A percentile compares a stretch with the other conserved stretches of the same genome.
Evolutionary conservation across 371 early-diverging fungal genomes (phyloP).

Genomic region (Saksenaea oblongispora): DNA sequence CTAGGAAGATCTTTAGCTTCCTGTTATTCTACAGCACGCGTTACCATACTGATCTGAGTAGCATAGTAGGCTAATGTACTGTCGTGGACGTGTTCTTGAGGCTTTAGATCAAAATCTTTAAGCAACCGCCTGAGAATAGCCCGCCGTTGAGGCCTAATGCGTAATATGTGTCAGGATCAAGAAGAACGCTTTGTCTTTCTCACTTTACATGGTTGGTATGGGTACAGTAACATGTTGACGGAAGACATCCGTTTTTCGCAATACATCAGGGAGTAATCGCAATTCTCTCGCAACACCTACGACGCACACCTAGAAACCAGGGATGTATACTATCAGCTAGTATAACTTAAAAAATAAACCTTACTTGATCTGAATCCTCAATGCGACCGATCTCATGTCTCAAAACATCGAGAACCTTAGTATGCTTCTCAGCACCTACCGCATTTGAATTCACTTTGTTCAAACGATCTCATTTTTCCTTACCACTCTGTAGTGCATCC

Average conservation of each 20-base stretch:
- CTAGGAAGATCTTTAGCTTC: conserved; percentile 14
- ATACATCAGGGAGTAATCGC: conserved; percentile 25
- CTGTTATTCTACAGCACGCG: background rate
- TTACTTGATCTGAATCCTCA: conserved; percentile 11
- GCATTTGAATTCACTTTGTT: background rate
- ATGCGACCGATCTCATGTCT: conserved; percentile 21
- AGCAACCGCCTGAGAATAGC: conserved; percentile 18
- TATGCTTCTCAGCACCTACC: conserved; percentile 14
- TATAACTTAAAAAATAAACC: background rate
- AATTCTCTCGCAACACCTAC: conserved; percentile 36
- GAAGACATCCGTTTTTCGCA: conserved; percentile 38
- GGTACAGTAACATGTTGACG: conserved; percentile 40
- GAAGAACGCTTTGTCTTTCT: background rate
- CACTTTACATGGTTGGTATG: conserved; percentile 43
- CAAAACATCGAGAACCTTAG: conserved; percentile 17
- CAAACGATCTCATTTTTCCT: background rate
- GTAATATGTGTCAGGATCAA: background rate
- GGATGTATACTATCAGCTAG: background rate
- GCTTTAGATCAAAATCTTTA: conserved; percentile 6
- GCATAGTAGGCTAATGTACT: conserved; percentile 17
- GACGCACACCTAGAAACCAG: conserved; percentile 25
- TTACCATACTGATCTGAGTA: conserved; percentile 35
- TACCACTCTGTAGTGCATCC: conserved; percentile 20
- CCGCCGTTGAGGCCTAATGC: conserved; percentile 30
- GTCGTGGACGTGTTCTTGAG: background rate